Percentiles rank a stretch among this genome's conserved stretches.
phyloP scores from a whole-genome alignment of 2,329 filamentous ascomycete species.

The Waltergamsia citrina region DNA sequence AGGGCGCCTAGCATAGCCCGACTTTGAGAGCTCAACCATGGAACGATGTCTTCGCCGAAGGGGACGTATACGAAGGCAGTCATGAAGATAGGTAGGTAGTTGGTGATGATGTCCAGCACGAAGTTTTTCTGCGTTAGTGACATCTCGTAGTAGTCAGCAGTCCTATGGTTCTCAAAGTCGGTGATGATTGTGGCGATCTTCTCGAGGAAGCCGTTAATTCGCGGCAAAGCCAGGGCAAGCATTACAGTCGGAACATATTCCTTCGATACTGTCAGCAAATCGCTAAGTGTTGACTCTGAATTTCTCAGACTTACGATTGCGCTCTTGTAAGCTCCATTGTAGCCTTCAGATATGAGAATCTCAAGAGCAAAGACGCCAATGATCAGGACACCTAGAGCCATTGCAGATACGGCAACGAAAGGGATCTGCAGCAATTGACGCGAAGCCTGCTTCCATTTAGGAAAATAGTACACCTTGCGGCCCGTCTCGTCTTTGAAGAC shows the following conservation, averaged over 20 bases:
- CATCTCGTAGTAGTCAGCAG: constrained; percentile 56
- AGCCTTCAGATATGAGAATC: constrained; percentile 66
- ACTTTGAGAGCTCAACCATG: constrained; percentile 34
- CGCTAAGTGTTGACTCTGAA: not conserved
- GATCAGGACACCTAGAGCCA: constrained; percentile 57
- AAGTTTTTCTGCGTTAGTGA: constrained; percentile 68
- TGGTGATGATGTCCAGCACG: constrained; percentile 71
- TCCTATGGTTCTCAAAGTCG: constrained; percentile 68
- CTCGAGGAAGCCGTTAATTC: constrained; percentile 54
- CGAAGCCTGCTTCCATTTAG: constrained; percentile 52
- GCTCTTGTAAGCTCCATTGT: constrained; percentile 58
- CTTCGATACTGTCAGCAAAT: constrained; percentile 22
- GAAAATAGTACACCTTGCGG: constrained; percentile 51
- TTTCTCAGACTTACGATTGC: constrained; percentile 42
- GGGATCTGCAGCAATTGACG: constrained; percentile 62
- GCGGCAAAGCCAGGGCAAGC: constrained; percentile 56
- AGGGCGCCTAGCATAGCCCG: not conserved
- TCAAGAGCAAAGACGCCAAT: constrained; percentile 63
- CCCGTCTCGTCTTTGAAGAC: constrained; percentile 54
- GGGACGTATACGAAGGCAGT: constrained; percentile 76
- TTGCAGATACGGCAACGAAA: constrained; percentile 50
- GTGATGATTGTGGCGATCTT: constrained; percentile 53
- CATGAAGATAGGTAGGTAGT: constrained; percentile 66
- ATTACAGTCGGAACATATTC: constrained; percentile 65
- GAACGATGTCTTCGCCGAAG: constrained; percentile 58